These are phyloP conservation scores for Cocos nucifera DNA, from an alignment of 176 grass and related monocot genomes.

Conservation along the genomic window DNA sequence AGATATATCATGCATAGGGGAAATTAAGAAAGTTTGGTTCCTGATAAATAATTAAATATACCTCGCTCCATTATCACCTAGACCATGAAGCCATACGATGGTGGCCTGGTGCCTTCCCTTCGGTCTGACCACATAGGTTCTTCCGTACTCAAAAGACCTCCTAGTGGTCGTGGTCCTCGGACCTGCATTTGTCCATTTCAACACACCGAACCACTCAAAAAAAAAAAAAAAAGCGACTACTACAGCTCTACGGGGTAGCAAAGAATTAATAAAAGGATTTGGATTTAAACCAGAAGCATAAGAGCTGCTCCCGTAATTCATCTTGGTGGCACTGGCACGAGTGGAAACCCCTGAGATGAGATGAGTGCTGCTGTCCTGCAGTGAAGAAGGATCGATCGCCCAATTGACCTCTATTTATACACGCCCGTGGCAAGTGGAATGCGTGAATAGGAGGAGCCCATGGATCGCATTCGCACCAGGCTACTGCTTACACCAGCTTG, in stretches of 20 bases:
- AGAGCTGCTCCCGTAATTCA: conserved; percentile 66
- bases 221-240: neutral
- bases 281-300: conserved; percentile 24
- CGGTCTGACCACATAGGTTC: neutral
- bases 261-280: neutral
- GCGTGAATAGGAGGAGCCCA: neutral
- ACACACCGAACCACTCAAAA: neutral
- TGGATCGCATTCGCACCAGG: conserved; percentile 1
- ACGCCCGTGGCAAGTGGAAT: neutral
- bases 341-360: no score
- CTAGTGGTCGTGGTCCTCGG: conserved; percentile 19
- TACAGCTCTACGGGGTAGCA: no score
- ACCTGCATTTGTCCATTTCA: conserved; percentile 33
- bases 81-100: neutral
- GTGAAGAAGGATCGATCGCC: neutral
- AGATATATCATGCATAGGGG: no score
- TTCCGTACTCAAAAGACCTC: conserved; percentile 50
- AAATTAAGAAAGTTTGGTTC: no score
- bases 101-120: conserved; percentile 1
- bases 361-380: neutral
- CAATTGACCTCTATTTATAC: conserved; percentile 5
- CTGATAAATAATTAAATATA: neutral
- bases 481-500: no score
- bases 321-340: conserved; percentile 6
- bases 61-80: conserved; percentile 3